Base-by-base conservation (phyloP, 2,329 filamentous ascomycete species). In the Lasiodiplodia theobromae region DNA sequence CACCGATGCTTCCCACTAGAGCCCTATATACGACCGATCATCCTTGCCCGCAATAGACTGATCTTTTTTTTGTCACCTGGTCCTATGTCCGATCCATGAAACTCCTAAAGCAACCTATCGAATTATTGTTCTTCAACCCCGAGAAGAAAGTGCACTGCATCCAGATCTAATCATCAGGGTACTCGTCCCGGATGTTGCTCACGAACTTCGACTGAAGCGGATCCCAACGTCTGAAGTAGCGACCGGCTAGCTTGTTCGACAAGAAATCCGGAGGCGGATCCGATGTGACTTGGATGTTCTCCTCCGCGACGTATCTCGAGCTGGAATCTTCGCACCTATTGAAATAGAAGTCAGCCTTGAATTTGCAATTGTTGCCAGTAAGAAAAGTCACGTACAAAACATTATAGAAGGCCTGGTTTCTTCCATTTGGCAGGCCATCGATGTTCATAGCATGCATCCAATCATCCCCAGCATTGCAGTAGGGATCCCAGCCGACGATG, bases 221-320 rank as follows among this genome's bases (percentile, higher is more conserved):
- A 79, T 97, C 92, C 85, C 94, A 98, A 52, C 93, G 86, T 79
- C 93, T 96, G 79, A 99, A 98, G 78, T 92, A 93, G 73, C 90
- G 91, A 0, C 96, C 96, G 3, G 94, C 93, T 72, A 92, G 80
- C 56, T 84, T 84, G 75, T 93, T 86, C 70, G 96, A 72, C 72
- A 63, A 11, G 16, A 38, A 40, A 10, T 31, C 21, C 66, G 23
- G 73, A 68, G 11, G 72, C 16, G 47, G 68, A 14, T 18, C 67
- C 25, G 16, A 4, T 40, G 73, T 74, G 49, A 81, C 77, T 64
- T 89, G 82, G 68, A 97, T 91, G 73, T 94, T 97, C 74, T 94
- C 91, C 75, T 96, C 90, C 0, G 93, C 91, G 3, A 94, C 89
- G 74, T 94, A 92, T 53, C 92, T 87, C 65, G 91, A 86, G 64